Percentiles rank a stretch among this genome's conserved stretches.
Evolutionary conservation across 2,329 filamentous ascomycete genomes (phyloP).

Genomic region (Pseudofabraea citricarpa): DNA sequence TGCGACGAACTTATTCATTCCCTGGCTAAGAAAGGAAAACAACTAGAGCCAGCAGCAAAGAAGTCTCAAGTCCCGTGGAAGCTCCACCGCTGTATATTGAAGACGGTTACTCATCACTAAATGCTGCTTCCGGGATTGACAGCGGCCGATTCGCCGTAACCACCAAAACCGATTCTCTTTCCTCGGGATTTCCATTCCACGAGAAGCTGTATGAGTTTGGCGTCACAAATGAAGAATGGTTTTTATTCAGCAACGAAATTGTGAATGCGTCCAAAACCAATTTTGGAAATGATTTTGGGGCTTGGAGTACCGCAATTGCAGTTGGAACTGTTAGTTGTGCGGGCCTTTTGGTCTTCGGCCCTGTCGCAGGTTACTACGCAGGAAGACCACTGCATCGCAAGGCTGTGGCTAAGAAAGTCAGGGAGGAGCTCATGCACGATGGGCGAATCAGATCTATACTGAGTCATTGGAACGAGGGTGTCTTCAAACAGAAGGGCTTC

Average conservation of each 20-base stretch:
- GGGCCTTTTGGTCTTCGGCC: slow-evolving; percentile 15
- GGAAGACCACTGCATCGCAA: slow-evolving; percentile 18
- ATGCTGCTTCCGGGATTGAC: too few species aligned
- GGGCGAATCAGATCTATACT: slow-evolving; percentile 15
- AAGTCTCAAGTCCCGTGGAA: too few species aligned
- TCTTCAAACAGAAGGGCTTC: slow-evolving; percentile 14
- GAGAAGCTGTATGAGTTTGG: slow-evolving; percentile 10
- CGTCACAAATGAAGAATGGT: slow-evolving; percentile 21
- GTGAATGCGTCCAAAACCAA: slow-evolving; percentile 17
- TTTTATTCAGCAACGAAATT: slow-evolving; percentile 18
- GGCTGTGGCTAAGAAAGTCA: slow-evolving; percentile 15
- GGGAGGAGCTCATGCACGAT: slow-evolving; percentile 14
- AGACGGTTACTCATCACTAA: too few species aligned
- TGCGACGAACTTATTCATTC: too few species aligned
- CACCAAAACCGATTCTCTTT: slow-evolving; percentile 17
- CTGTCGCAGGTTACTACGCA: slow-evolving; percentile 16
- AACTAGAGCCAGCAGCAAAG: too few species aligned
- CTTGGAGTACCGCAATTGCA: slow-evolving; percentile 19
- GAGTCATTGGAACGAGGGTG: slow-evolving; percentile 15
- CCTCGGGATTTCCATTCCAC: slow-evolving; percentile 21
- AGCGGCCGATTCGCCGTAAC: too few species aligned
- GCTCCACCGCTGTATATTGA: too few species aligned
- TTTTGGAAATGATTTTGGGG: slow-evolving; percentile 14
- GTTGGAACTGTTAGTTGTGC: slow-evolving; percentile 14
- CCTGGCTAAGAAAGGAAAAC: too few species aligned